phyloP scores from a whole-genome alignment of 345 rosid species.

The Isatis tinctoria region DNA sequence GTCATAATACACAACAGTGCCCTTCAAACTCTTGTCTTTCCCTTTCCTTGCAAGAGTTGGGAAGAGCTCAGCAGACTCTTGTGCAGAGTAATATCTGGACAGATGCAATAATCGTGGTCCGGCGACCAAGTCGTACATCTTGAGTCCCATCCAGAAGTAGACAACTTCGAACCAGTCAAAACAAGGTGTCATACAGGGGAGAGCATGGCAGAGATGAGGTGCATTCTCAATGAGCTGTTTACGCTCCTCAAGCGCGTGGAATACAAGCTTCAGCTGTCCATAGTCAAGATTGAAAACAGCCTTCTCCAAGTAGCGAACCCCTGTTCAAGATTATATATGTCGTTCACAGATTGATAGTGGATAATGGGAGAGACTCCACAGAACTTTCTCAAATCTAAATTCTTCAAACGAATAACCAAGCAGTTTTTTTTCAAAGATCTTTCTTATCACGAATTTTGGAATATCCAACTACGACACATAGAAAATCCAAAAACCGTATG shows the following conservation, averaged over 20 bases:
- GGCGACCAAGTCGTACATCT: conserved; percentile 94
- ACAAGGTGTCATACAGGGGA: conserved; percentile 99
- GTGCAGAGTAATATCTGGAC: conserved; percentile 82
- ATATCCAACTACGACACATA: neutral
- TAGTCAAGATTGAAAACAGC: conserved; percentile 93
- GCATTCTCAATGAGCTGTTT: conserved; percentile 92
- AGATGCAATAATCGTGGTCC: conserved; percentile 77
- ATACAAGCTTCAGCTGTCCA: conserved; percentile 89
- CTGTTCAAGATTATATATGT: conserved; percentile 27
- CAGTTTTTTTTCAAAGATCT: neutral
- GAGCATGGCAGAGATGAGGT: conserved; percentile 90
- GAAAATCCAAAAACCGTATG: neutral
- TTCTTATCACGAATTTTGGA: neutral
- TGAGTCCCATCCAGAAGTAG: conserved; percentile 95
- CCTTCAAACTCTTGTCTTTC: conserved; percentile 60
- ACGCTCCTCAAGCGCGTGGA: conserved; percentile 96
- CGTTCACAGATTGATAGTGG: neutral
- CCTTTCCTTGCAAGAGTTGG: conserved; percentile 91
- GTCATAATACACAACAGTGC: conserved; percentile 94
- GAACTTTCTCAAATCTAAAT: neutral
- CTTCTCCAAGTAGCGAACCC: conserved; percentile 97
- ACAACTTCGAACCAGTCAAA: conserved; percentile 90
- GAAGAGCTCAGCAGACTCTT: conserved; percentile 82
- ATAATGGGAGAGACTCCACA: neutral
- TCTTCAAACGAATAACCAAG: neutral